These are phyloP conservation scores for Hypoxylon sp. DNA, from an alignment of 2,329 filamentous ascomycete species.

Conservation along the genomic window DNA sequence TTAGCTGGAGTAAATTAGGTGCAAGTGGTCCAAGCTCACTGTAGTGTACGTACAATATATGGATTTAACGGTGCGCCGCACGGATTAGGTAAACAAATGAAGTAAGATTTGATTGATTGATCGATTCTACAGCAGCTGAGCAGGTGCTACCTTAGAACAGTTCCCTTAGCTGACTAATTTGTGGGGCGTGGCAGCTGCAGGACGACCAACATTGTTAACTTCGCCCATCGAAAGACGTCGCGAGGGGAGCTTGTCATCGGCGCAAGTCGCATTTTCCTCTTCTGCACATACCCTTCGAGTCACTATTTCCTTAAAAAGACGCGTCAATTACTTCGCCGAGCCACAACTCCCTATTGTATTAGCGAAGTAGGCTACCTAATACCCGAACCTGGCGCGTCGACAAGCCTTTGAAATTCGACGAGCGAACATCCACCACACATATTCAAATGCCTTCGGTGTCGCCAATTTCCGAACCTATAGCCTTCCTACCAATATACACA, in stretches of 20 bases:
- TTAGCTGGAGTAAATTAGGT: not conserved
- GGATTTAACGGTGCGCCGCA: not conserved
- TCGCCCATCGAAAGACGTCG: slow-evolving; percentile 21
- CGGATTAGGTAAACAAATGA: slow-evolving; percentile 17
- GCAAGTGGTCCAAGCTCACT: not conserved
- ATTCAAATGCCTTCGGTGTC: slow-evolving; percentile 46
- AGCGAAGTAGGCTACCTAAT: slow-evolving; percentile 15
- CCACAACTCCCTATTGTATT: not conserved
- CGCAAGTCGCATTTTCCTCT: slow-evolving; percentile 30
- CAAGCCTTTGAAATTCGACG: slow-evolving; percentile 12
- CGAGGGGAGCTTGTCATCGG: slow-evolving; percentile 23
- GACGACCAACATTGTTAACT: slow-evolving; percentile 41
- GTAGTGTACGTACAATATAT: not conserved
- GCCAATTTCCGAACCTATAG: slow-evolving; percentile 17
- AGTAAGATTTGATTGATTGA: not conserved
- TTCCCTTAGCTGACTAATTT: slow-evolving; percentile 35
- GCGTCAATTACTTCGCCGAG: slow-evolving; percentile 38
- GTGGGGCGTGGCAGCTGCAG: slow-evolving; percentile 20
- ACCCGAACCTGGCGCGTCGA: slow-evolving; percentile 33
- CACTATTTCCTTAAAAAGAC: slow-evolving; percentile 29
- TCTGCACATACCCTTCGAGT: slow-evolving; percentile 20
- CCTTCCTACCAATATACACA: slow-evolving; percentile 1
- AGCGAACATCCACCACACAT: slow-evolving; percentile 31
- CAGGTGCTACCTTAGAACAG: not conserved
- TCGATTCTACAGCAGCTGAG: not conserved